phyloP scores from a whole-genome alignment of 805 yeast species.

The Kodamaea nitidulidarum region DNA sequence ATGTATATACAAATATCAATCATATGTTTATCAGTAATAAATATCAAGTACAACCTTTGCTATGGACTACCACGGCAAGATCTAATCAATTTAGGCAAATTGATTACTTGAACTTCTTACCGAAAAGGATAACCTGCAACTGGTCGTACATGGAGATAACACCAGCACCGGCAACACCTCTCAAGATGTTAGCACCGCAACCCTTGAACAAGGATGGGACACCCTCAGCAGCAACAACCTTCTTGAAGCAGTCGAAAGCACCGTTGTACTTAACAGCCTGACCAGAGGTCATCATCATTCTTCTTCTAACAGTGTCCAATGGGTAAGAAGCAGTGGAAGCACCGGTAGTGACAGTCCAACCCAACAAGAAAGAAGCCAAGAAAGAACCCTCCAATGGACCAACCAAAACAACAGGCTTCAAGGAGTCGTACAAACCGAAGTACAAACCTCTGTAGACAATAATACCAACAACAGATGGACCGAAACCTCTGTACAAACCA shows the following conservation, averaged over 20 bases:
- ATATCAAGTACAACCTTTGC: slow-evolving; percentile 4
- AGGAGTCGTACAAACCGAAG: slow-evolving; percentile 96
- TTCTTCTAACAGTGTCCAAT: slow-evolving; percentile 98
- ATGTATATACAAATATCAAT: slow-evolving; percentile 9
- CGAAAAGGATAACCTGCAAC: slow-evolving; percentile 89
- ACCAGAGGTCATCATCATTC: slow-evolving; percentile 99
- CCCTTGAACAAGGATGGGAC: slow-evolving; percentile 91
- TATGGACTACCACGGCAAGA: neutral
- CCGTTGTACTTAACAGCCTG: slow-evolving; percentile 95
- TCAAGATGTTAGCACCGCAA: slow-evolving; percentile 98
- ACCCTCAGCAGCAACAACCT: slow-evolving; percentile 97
- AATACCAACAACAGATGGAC: slow-evolving; percentile 96
- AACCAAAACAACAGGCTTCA: slow-evolving; percentile 90
- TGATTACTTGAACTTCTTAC: slow-evolving; percentile 82
- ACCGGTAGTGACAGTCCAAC: slow-evolving; percentile 98
- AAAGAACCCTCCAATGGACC: slow-evolving; percentile 93
- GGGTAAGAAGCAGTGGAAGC: slow-evolving; percentile 99
- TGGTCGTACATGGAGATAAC: slow-evolving; percentile 97
- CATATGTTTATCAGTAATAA: slow-evolving; percentile 4
- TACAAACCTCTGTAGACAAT: slow-evolving; percentile 98
- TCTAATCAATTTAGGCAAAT: neutral
- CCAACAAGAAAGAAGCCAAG: slow-evolving; percentile 92
- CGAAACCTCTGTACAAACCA: slow-evolving; percentile 99
- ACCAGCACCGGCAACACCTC: slow-evolving; percentile 99
- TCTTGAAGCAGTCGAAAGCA: slow-evolving; percentile 87